Conservation (phyloP, 2,329 filamentous ascomycete genomes). For the Ophiostoma triangulosporum region DNA sequence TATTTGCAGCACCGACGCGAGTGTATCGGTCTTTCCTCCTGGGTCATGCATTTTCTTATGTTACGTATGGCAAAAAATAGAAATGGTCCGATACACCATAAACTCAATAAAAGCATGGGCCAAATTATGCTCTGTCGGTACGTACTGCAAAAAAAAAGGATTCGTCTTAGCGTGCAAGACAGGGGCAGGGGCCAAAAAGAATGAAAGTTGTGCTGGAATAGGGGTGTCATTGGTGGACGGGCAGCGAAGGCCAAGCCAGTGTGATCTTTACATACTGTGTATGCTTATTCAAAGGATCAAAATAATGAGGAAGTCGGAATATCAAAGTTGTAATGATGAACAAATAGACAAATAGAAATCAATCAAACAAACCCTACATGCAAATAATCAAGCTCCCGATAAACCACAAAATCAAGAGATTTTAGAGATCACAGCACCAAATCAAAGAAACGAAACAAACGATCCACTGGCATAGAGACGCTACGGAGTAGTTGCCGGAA, state of each 20-base stretch:
- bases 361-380: no score
- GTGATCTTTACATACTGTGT: no score
- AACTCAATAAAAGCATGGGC: not conserved
- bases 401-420: no score
- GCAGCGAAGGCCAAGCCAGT: not conserved
- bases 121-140: no score
- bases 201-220: not conserved
- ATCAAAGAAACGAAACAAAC: not conserved
- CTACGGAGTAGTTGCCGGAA: slow-evolving; percentile 10
- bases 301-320: no score
- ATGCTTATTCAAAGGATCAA: no score
- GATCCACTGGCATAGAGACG: slow-evolving; percentile 4
- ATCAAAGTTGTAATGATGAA: no score
- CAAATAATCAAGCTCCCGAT: no score
- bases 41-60: not conserved
- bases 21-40: slow-evolving; percentile 1
- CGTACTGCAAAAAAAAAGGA: not conserved
- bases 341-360: no score
- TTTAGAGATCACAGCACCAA: no score
- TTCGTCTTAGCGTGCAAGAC: not conserved
- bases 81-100: not conserved
- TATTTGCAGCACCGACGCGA: no score
- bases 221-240: not conserved
- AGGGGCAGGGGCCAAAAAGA: slow-evolving; percentile 2
- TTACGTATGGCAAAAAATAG: not conserved